Evolutionary conservation across 306 rosid genomes (phyloP).

Genomic region (Castanospermum australe): DNA sequence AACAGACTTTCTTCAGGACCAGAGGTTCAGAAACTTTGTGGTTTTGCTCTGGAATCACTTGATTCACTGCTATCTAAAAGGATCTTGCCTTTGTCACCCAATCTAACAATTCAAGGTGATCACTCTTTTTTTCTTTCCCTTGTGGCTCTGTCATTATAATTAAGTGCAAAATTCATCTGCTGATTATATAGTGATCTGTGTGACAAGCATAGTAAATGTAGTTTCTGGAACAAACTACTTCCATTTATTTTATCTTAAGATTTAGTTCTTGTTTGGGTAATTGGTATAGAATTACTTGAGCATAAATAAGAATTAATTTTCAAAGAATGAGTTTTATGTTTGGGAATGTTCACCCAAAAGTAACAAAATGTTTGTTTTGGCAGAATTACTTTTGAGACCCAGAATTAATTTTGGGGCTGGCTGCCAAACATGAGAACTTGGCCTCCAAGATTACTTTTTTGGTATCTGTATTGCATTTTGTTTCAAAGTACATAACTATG

Average conservation of each 20-base stretch:
- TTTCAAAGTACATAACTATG: slow-evolving; percentile 2
- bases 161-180: neutral
- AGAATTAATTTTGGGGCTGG: neutral
- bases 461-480: neutral
- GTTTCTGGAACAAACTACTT: neutral
- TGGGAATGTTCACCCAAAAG: neutral
- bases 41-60: slow-evolving; percentile 70
- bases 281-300: neutral
- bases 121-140: neutral
- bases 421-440: neutral
- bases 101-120: slow-evolving; percentile 55
- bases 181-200: neutral
- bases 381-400: too few relatives aligned
- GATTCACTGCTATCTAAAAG: slow-evolving; percentile 53
- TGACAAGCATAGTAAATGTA: slow-evolving; percentile 1
- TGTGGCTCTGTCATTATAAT: neutral
- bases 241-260: neutral
- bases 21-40: slow-evolving; percentile 87
- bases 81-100: slow-evolving; percentile 28
- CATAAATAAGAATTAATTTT: neutral
- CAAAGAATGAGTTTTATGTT: neutral
- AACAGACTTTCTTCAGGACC: slow-evolving; percentile 99
- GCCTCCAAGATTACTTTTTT: neutral
- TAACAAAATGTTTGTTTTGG: too few relatives aligned
- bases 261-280: neutral